phyloP scores from a whole-genome alignment of 306 rosid genomes.

The Cajanus cajan region DNA sequence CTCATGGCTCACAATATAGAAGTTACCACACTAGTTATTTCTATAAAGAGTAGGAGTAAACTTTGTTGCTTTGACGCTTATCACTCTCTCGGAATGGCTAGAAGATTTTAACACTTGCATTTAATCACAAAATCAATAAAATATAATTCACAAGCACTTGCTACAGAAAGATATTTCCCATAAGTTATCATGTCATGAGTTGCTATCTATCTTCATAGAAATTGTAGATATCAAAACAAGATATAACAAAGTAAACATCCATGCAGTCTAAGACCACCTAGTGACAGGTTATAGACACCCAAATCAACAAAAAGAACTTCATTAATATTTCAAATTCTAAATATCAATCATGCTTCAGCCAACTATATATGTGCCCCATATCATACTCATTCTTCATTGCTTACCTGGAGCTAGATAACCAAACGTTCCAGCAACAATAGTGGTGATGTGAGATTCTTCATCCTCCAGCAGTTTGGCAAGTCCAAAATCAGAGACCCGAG shows the following conservation, averaged over 20 bases:
- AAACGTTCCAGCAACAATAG: slow-evolving; percentile 98
- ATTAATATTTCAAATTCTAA: slow-evolving; percentile 20
- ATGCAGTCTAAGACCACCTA: slow-evolving; percentile 13
- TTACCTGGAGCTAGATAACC: slow-evolving; percentile 99
- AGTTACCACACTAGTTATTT: no score
- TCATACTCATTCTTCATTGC: slow-evolving; percentile 24
- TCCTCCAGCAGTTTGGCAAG: slow-evolving; percentile 96
- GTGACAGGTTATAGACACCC: slow-evolving; percentile 15
- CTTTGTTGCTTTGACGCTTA: no score
- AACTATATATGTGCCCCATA: slow-evolving; percentile 14
- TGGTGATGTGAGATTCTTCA: slow-evolving; percentile 94
- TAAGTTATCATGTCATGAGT: background rate
- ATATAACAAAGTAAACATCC: slow-evolving; percentile 1
- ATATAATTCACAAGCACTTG: slow-evolving; percentile 3
- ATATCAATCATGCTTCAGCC: slow-evolving; percentile 14
- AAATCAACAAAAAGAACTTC: slow-evolving; percentile 1
- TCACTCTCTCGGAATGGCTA: background rate
- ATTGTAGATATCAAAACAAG: background rate
- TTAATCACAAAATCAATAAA: slow-evolving; percentile 8
- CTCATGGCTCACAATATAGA: background rate
- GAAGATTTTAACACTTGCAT: background rate
- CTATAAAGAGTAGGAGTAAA: no score
- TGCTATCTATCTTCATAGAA: background rate
- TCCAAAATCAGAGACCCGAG: slow-evolving; percentile 98
- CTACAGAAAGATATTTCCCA: slow-evolving; percentile 10